Percentiles rank a stretch among this genome's conserved stretches.
phyloP scores from a whole-genome alignment of 2,329 filamentous ascomycete genomes.

The Hymenoscyphus infarciens region DNA sequence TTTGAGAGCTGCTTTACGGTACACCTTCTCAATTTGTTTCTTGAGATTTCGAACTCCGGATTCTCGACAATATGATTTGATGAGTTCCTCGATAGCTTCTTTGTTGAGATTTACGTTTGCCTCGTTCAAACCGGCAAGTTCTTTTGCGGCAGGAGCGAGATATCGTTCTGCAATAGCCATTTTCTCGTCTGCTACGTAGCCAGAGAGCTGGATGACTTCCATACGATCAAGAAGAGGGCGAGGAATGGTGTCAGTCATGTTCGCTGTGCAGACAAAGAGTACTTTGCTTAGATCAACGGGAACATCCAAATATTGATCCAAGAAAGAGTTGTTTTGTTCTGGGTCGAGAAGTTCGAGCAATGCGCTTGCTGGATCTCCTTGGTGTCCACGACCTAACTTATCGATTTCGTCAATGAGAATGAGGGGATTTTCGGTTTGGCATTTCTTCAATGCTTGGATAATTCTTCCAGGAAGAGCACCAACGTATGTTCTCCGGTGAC shows the following conservation, averaged over 20 bases:
- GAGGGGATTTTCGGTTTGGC: constrained; percentile 95
- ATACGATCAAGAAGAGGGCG: constrained; percentile 91
- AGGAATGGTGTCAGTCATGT: constrained; percentile 98
- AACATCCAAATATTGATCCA: constrained; percentile 98
- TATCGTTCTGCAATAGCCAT: constrained; percentile 97
- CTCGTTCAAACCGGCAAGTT: constrained; percentile 83
- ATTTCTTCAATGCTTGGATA: constrained; percentile 98
- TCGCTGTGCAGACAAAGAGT: constrained; percentile 96
- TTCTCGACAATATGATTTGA: constrained; percentile 97
- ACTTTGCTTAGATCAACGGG: constrained; percentile 97
- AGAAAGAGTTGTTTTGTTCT: constrained; percentile 94
- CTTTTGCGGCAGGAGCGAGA: constrained; percentile 89
- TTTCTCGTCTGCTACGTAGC: constrained; percentile 97
- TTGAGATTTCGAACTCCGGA: constrained; percentile 96
- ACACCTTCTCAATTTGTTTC: constrained; percentile 99
- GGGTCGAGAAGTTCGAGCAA: constrained; percentile 91
- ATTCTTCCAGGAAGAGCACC: constrained; percentile 93
- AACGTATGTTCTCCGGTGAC: constrained; percentile 92
- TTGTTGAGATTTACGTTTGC: constrained; percentile 85
- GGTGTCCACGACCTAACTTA: constrained; percentile 95
- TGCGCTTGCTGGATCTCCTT: constrained; percentile 93
- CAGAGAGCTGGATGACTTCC: constrained; percentile 95
- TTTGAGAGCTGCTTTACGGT: constrained; percentile 93
- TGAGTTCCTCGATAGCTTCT: constrained; percentile 89
- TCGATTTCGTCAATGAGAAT: constrained; percentile 97